Conservation (phyloP, 257 asterid species). For the Pogostemon cablin region DNA sequence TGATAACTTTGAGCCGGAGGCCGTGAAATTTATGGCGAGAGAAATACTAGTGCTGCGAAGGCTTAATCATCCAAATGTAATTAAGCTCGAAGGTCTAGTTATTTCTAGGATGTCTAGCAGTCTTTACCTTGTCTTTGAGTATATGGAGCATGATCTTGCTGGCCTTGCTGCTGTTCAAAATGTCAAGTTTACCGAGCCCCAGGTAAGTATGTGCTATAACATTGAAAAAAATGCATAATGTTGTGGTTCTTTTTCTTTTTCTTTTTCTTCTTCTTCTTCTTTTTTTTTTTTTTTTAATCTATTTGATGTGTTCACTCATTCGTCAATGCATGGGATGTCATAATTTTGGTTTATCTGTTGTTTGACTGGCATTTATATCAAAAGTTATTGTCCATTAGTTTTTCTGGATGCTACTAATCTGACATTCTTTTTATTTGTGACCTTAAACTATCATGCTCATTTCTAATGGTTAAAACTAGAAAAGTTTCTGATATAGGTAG, state of each 20-base stretch:
- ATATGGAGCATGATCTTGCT: constrained; percentile 97
- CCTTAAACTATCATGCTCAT: constrained; percentile 16
- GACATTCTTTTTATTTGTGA: constrained; percentile 20
- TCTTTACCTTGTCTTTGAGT: constrained; percentile 86
- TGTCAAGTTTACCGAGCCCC: constrained; percentile 70
- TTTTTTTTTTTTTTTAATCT: neutral
- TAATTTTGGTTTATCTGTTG: neutral
- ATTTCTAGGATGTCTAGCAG: constrained; percentile 88
- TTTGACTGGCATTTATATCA: constrained; percentile 1
- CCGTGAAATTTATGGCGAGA: constrained; percentile 82
- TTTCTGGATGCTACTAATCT: constrained; percentile 24
- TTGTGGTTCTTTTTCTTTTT: neutral
- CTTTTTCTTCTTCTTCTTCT: no score
- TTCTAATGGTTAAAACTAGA: constrained; percentile 15
- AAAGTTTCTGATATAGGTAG: neutral
- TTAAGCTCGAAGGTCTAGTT: constrained; percentile 87
- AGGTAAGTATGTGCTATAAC: constrained; percentile 46
- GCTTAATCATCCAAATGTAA: constrained; percentile 87
- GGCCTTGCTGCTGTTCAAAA: constrained; percentile 78
- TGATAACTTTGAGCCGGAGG: constrained; percentile 76
- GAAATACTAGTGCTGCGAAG: constrained; percentile 71
- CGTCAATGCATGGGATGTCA: neutral
- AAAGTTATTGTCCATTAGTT: neutral
- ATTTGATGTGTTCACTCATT: constrained; percentile 29
- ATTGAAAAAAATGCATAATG: neutral